Conservation (phyloP, 768 basidiomycete genomes). For the Tulasnella sp. region DNA sequence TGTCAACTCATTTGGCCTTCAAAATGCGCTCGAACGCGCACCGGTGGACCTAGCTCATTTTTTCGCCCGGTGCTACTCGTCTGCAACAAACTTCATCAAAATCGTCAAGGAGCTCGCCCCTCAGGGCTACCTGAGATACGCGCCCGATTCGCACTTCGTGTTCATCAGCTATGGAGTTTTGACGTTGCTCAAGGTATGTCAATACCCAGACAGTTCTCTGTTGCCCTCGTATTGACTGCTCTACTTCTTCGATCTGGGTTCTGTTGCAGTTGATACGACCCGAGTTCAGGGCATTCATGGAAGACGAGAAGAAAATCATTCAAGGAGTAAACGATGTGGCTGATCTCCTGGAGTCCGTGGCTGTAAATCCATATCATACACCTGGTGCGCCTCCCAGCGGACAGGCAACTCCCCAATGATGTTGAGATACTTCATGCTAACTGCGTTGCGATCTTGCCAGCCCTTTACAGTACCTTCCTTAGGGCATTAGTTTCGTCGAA, state of each 20-base stretch:
- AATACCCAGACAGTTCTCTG: constrained; percentile 1
- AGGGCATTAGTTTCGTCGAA: constrained; percentile 60
- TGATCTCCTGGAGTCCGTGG: constrained; percentile 61
- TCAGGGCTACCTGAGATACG: constrained; percentile 64
- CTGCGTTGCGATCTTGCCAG: constrained; percentile 26
- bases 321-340: constrained; percentile 70
- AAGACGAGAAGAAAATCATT: constrained; percentile 62
- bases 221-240: neutral
- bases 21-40: constrained; percentile 81
- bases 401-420: neutral
- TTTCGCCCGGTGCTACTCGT: constrained; percentile 65
- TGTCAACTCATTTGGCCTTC: constrained; percentile 90
- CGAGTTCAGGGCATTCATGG: constrained; percentile 67
- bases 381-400: constrained; percentile 36
- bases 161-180: constrained; percentile 87
- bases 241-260: neutral
- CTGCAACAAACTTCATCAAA: constrained; percentile 57
- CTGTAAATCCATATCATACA: constrained; percentile 73
- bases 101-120: constrained; percentile 75
- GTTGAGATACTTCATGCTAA: no score
- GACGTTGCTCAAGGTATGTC: constrained; percentile 75
- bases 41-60: constrained; percentile 70
- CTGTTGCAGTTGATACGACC: constrained; percentile 68
- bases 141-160: constrained; percentile 86
- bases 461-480: constrained; percentile 76